phyloP scores from a whole-genome alignment of 768 basidiomycete species.

The Dacryopinax primogenitus region DNA sequence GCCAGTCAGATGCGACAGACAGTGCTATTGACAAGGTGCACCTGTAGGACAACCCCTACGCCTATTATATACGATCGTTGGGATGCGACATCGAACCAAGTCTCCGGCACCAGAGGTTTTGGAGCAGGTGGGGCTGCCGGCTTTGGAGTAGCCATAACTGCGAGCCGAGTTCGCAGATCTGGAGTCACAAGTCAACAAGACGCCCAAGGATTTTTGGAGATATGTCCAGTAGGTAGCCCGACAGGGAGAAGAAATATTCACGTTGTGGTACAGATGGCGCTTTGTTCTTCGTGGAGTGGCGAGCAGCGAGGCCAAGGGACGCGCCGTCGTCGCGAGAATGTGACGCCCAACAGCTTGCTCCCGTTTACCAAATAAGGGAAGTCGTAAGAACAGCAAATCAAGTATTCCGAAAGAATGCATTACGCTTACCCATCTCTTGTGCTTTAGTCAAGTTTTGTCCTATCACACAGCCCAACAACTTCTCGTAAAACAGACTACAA shows the following conservation, averaged over 20 bases:
- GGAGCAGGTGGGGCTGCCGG: slow-evolving; percentile 14
- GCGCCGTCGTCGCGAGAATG: neutral
- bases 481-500: neutral
- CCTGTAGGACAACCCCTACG: slow-evolving; percentile 64
- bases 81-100: slow-evolving; percentile 59
- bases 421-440: too few species aligned
- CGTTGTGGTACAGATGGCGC: neutral
- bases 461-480: too few species aligned
- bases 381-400: too few species aligned
- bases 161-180: neutral
- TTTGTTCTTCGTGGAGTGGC: neutral
- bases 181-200: neutral
- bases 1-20: slow-evolving; percentile 9
- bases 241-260: neutral
- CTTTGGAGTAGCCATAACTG: neutral
- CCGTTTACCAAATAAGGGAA: neutral
- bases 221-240: too few species aligned
- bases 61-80: slow-evolving; percentile 70
- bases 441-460: too few species aligned
- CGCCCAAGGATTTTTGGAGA: too few species aligned
- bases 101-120: slow-evolving; percentile 55
- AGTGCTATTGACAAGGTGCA: slow-evolving; percentile 24
- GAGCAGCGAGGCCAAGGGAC: neutral
- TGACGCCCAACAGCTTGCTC: neutral
- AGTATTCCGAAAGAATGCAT: too few species aligned